Evolutionary conservation across 179 eudicot species (phyloP), one percentile per base, ranked within the genome.

Genomic region (Spinacia oleracea): DNA sequence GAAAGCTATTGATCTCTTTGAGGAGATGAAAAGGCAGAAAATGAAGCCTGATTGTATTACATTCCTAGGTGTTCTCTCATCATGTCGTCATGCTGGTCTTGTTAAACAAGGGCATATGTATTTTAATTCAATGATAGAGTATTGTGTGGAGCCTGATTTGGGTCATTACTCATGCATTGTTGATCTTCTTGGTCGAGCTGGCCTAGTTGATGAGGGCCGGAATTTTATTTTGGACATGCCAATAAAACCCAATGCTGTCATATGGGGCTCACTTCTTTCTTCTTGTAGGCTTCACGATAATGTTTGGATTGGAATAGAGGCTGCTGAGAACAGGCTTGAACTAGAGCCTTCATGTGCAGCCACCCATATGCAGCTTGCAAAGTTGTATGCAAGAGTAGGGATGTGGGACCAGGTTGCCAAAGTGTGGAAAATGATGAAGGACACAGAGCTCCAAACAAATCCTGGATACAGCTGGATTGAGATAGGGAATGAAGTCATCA

Each of bases 81-180:
- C 92, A 40, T 91, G 95, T 73, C 88, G 89, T 34, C 95, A 91
- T 81, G 89, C 80, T 58, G 95, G 92, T 32, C 85, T 91, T 81
- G 88, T 91, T 21, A 81, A 85, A 60, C 74, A 85, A 80, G 92
- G 92, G 16, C 86, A 82, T 35, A 50, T 72, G 15, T 89, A 87
- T 74, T 91, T 86, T 51, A 73, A 79, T 66, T 81, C 72, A 73
- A 89, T 91, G 92, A 58, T 46, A 32, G 80, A 78, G 34, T 73
- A 83, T 65, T 81, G 88, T 42, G 82, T 91, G 46, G 79, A 75
- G 64, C 92, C 92, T 23, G 84, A 87, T 40, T 75, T 83, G 11
- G 86, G 87, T 78, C 92, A 90, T 74, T 90, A 84, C 70, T 89
- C 94, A 29, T 90, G 94, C 85, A 78, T 90, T 77, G 86, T 89